These are phyloP conservation scores for Fomitopsis betulina DNA, from an alignment of 1,284 basidiomycete genomes.

Conservation along the genomic window DNA sequence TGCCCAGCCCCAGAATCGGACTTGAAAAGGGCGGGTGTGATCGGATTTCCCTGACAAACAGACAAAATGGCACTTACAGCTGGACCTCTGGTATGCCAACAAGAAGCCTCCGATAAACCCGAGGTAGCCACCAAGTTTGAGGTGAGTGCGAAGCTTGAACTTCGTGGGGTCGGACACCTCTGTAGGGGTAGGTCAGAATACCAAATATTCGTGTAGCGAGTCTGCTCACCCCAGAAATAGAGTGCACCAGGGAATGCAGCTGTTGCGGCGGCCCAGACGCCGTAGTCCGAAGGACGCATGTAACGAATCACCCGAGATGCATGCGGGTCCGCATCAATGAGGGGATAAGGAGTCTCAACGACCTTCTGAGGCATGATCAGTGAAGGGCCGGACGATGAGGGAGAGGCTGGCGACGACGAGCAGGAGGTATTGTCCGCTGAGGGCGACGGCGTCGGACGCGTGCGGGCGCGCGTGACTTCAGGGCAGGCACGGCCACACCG, in stretches of 20 bases:
- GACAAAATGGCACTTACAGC: constrained; percentile 49
- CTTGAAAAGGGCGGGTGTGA: constrained; percentile 35
- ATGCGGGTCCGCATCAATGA: constrained; percentile 93
- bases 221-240: constrained; percentile 68
- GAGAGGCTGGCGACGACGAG: constrained; percentile 12
- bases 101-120: constrained; percentile 89
- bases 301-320: constrained; percentile 85
- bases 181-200: constrained; percentile 15
- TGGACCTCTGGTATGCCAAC: constrained; percentile 88
- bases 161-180: constrained; percentile 45
- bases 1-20: constrained; percentile 95
- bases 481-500: constrained; percentile 8
- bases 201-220: not conserved
- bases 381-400: not conserved
- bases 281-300: constrained; percentile 88
- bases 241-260: constrained; percentile 76
- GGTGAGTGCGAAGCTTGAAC: constrained; percentile 34
- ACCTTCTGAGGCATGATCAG: constrained; percentile 64
- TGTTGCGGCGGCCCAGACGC: constrained; percentile 77
- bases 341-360: constrained; percentile 70
- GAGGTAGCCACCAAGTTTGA: constrained; percentile 47
- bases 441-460: not conserved
- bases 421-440: not conserved
- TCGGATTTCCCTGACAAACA: not conserved
- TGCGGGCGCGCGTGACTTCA: constrained; percentile 6